Percentiles rank a stretch among this genome's conserved stretches.
These are phyloP conservation scores for Scorias spongiosa DNA, from an alignment of 2,329 filamentous ascomycete species.

Conservation along the genomic window DNA sequence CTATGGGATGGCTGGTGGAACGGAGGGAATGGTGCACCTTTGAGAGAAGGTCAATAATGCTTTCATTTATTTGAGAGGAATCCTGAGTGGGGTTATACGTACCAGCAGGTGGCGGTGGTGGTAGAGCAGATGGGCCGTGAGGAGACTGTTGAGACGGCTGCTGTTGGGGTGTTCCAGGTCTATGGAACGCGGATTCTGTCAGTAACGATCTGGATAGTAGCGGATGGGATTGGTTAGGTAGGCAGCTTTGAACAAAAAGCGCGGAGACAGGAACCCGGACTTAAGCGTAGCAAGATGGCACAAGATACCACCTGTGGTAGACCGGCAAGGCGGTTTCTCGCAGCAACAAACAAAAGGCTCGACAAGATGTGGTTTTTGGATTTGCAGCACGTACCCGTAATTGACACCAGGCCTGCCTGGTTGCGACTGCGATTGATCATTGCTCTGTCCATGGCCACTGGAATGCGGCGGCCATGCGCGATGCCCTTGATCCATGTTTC, in stretches of 20 bases:
- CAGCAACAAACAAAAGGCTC: no score
- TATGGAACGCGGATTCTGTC: slow-evolving; percentile 1
- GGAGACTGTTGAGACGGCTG: slow-evolving; percentile 20
- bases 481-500: slow-evolving; percentile 7
- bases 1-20: slow-evolving; percentile 28
- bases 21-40: slow-evolving; percentile 24
- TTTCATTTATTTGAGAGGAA: neutral
- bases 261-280: neutral
- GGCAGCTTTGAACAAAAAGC: no score
- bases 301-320: no score
- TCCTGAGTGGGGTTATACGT: neutral
- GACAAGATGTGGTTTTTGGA: no score
- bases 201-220: no score
- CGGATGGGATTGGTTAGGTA: no score
- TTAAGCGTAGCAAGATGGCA: neutral
- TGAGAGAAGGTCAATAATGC: slow-evolving; percentile 8
- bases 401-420: slow-evolving; percentile 10
- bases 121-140: slow-evolving; percentile 13
- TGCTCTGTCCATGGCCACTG: slow-evolving; percentile 11
- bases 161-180: slow-evolving; percentile 15
- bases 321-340: no score
- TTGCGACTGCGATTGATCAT: slow-evolving; percentile 13
- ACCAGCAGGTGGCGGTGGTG: slow-evolving; percentile 10
- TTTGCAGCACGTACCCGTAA: slow-evolving; percentile 15
- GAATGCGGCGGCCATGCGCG: slow-evolving; percentile 14